Evolutionary conservation across 208 protist species (phyloP).

Genomic region (Leishmania gerbilli): DNA sequence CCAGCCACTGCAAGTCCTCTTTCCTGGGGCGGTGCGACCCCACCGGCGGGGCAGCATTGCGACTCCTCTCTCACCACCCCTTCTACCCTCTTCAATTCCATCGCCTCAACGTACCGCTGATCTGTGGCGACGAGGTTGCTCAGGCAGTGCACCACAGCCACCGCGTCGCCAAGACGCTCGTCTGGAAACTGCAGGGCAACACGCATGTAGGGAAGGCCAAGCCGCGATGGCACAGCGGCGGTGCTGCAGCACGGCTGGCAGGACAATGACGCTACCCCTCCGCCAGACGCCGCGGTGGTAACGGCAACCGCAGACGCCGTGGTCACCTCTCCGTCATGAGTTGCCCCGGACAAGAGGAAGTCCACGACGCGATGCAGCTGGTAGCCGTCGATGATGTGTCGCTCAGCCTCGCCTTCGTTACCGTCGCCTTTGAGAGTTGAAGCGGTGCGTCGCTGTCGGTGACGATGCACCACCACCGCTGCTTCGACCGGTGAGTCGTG

Average conservation of each 20-base stretch:
- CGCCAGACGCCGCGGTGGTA: background rate
- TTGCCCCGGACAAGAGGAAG: slow-evolving; percentile 25
- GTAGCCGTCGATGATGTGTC: slow-evolving; percentile 26
- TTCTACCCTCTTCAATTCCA: slow-evolving; percentile 1
- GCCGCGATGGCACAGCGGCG: background rate
- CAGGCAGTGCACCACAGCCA: slow-evolving; percentile 58
- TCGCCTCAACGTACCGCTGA: slow-evolving; percentile 28
- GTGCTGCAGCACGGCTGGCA: background rate
- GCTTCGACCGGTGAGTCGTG: slow-evolving; percentile 70
- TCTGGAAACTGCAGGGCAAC: slow-evolving; percentile 93
- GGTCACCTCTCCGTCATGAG: background rate
- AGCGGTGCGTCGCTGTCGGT: slow-evolving; percentile 6
- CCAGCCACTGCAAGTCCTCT: background rate
- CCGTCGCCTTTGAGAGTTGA: background rate
- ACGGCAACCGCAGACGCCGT: background rate
- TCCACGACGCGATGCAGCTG: slow-evolving; percentile 29
- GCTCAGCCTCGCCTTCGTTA: slow-evolving; percentile 1
- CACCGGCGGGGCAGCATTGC: background rate
- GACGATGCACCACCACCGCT: slow-evolving; percentile 49
- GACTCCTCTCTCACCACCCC: background rate
- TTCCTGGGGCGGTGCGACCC: background rate
- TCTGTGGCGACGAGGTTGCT: slow-evolving; percentile 42
- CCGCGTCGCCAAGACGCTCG: slow-evolving; percentile 72
- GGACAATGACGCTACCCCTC: background rate
- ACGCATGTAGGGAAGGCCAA: slow-evolving; percentile 14